Conservation (phyloP, 2,329 filamentous ascomycete species). For the Xylaria multiplex region DNA sequence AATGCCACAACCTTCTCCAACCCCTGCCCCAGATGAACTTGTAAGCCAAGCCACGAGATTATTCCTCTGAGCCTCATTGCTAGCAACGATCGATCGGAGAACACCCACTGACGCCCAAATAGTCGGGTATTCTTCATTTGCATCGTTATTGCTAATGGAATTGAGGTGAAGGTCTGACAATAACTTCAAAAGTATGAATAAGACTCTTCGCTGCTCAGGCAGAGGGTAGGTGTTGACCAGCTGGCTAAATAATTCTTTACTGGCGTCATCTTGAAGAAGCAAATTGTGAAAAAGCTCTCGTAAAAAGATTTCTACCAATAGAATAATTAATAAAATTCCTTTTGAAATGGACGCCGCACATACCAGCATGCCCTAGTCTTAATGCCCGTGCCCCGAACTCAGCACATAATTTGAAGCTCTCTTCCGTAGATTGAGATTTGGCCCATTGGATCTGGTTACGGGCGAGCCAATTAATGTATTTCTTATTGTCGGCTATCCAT, state of each 20-base stretch:
- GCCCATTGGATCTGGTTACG: slow-evolving; percentile 65
- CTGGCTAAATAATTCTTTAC: slow-evolving; percentile 45
- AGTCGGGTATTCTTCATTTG: slow-evolving; percentile 46
- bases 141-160: slow-evolving; percentile 48
- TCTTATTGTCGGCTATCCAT: slow-evolving; percentile 73
- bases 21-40: slow-evolving; percentile 69
- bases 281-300: slow-evolving; percentile 44
- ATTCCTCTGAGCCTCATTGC: slow-evolving; percentile 60
- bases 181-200: slow-evolving; percentile 54
- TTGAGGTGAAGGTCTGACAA: slow-evolving; percentile 59
- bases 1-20: slow-evolving; percentile 71
- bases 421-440: slow-evolving; percentile 47
- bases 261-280: slow-evolving; percentile 39
- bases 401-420: slow-evolving; percentile 56
- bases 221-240: slow-evolving; percentile 52
- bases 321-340: slow-evolving; percentile 2
- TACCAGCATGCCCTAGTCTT: slow-evolving; percentile 78
- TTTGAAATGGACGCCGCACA: slow-evolving; percentile 36
- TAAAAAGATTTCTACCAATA: slow-evolving; percentile 54
- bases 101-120: slow-evolving; percentile 70
- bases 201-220: slow-evolving; percentile 57
- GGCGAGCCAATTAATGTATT: slow-evolving; percentile 78
- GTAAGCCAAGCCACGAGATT: slow-evolving; percentile 73
- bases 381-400: slow-evolving; percentile 68
- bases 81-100: slow-evolving; percentile 60